Evolutionary conservation across 805 yeast genomes (phyloP).

Genomic region (Candida krabiensis): DNA sequence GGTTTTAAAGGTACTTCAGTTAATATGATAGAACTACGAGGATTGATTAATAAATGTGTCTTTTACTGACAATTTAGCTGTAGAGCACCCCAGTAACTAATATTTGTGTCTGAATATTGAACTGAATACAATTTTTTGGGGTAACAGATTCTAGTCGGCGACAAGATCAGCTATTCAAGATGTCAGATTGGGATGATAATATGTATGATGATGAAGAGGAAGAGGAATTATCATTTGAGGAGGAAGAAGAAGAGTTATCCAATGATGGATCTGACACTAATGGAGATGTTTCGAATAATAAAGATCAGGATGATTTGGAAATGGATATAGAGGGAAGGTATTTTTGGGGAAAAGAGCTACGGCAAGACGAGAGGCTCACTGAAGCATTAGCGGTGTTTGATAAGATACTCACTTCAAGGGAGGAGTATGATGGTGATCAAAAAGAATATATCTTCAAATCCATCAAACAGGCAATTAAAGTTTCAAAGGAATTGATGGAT

Average conservation of each 20-base stretch:
- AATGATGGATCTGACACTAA: constrained; percentile 13
- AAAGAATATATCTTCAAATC: constrained; percentile 32
- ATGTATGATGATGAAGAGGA: constrained; percentile 38
- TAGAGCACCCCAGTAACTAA: no score
- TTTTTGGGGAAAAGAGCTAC: constrained; percentile 33
- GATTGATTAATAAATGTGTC: no score
- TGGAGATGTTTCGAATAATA: constrained; percentile 9
- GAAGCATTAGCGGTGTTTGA: constrained; percentile 29
- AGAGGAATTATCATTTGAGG: constrained; percentile 35
- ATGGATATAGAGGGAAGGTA: constrained; percentile 27
- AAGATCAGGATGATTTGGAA: constrained; percentile 7
- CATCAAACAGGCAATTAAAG: constrained; percentile 34
- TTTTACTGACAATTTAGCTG: no score
- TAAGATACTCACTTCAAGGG: constrained; percentile 13
- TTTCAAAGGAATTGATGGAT: constrained; percentile 20
- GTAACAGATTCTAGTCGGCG: no score
- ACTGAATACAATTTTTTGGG: no score
- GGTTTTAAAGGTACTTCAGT: no score
- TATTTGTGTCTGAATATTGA: no score
- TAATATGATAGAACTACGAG: no score
- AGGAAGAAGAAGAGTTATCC: constrained; percentile 25
- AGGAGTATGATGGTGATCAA: constrained; percentile 1
- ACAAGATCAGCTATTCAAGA: constrained; percentile 12
- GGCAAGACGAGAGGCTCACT: constrained; percentile 30
- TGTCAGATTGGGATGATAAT: constrained; percentile 40